Evolutionary conservation across 345 rosid species (phyloP), one percentile per base, ranked within the genome.

Genomic region (Salix dunnii): DNA sequence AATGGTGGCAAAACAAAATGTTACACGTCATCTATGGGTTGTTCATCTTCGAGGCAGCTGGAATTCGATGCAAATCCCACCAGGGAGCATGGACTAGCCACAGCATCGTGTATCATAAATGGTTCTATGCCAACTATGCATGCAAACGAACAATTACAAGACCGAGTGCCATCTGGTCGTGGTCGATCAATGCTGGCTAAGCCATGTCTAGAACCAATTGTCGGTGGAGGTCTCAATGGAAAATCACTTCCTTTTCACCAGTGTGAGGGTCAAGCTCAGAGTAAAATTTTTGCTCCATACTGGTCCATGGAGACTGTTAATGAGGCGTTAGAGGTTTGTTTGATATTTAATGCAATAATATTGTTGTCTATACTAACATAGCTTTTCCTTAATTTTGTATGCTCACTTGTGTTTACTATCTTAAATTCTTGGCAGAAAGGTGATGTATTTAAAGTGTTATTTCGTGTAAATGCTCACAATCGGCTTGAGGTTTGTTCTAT

Each of bases 401-500:
- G 7, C 18, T 43, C 40, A 11, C 46, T 49, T 76, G 27, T 81
- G 65, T 46, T 28, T 49, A 7, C 63, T 51, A 9, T 74, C 20
- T 68, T 4, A 12, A 55, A 65, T 33, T 16, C 61, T 42, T 83
- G 64, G 63, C 91, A 95, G 97, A 90, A 82, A 71, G 91, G 96
- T 55, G 91, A 91, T 81, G 94, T 84, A 67, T 93, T 90, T 64
- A 90, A 84, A 84, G 91, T 93, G 7, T 68, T 76, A 61, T 89
- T 89, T 84, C 90, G 79, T 73, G 96, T 90, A 77, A 95, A 95
- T 90, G 97, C 97, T 76, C 90, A 95, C 86, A 91, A 93, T 75
- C 83, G 89, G 71, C 79, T 70, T 8, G 99, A 92, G 98, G 98
- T 94, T 72, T 70, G 88, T 82, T 49, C 25, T 76, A 14, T 65